Conservation (phyloP, 331 rosid genomes). For the Phaseolus coccineus region DNA sequence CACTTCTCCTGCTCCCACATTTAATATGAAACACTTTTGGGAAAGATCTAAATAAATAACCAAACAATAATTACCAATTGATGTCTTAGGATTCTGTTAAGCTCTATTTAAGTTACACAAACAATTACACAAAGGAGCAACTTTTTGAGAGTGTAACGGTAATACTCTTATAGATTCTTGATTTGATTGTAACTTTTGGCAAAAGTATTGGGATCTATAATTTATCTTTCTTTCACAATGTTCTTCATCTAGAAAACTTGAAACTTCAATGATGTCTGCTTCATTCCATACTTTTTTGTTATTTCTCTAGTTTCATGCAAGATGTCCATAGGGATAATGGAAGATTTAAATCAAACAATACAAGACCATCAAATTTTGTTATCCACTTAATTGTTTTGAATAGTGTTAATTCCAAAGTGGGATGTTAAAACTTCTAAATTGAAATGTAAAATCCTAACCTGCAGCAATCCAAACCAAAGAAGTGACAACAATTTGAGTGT, state of each 20-base stretch:
- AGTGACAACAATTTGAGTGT: conserved; percentile 28
- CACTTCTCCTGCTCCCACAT: conserved; percentile 7
- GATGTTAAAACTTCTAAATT: conserved; percentile 63
- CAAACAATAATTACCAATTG: conserved; percentile 31
- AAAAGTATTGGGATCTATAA: conserved; percentile 72
- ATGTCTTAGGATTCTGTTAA: conserved; percentile 22
- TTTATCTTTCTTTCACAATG: conserved; percentile 69
- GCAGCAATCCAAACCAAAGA: conserved; percentile 44
- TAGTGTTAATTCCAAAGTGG: conserved; percentile 66
- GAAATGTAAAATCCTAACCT: conserved; percentile 95
- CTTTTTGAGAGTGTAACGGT: conserved; percentile 56
- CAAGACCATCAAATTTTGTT: conserved; percentile 74
- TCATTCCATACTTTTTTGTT: conserved; percentile 77
- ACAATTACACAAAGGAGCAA: conserved; percentile 68
- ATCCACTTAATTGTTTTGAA: conserved; percentile 68
- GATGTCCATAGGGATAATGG: conserved; percentile 83
- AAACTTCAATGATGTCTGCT: conserved; percentile 79
- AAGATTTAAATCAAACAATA: conserved; percentile 74
- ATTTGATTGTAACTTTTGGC: conserved; percentile 73
- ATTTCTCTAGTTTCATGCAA: conserved; percentile 65
- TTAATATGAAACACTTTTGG: conserved; percentile 11
- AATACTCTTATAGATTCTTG: conserved; percentile 64
- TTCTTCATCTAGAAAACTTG: conserved; percentile 89
- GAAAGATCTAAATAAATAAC: conserved; percentile 21
- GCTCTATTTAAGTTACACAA: conserved; percentile 54